Conservation (phyloP, 768 basidiomycete genomes). For the Brasilioporus rufonigricans region DNA sequence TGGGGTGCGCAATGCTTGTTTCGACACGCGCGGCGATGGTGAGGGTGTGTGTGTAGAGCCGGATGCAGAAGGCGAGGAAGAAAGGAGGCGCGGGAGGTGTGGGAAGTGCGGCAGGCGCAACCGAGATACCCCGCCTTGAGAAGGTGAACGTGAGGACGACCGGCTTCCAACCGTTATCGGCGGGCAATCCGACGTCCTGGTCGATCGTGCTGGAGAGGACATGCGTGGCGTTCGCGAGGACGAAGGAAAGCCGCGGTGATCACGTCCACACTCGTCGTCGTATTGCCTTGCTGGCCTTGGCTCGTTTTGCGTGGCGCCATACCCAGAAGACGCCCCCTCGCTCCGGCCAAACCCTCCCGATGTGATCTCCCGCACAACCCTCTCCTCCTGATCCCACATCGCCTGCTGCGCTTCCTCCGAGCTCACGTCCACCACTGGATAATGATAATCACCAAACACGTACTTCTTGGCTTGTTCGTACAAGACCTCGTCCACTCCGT, state of each 20-base stretch:
- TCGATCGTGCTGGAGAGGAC: constrained; percentile 10
- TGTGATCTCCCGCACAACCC: constrained; percentile 28
- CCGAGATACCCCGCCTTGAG: constrained; percentile 1
- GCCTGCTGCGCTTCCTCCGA: constrained; percentile 39
- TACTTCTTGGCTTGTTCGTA: constrained; percentile 75
- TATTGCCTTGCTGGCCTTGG: constrained; percentile 3
- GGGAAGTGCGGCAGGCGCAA: constrained; percentile 9
- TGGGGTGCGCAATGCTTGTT: constrained; percentile 14
- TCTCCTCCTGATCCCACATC: constrained; percentile 31
- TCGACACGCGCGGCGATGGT: constrained; percentile 3
- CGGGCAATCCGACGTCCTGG: constrained; percentile 5
- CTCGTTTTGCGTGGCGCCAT: constrained; percentile 28
- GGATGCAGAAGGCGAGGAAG: background rate
- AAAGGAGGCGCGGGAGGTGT: constrained; percentile 9
- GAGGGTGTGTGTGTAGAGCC: background rate
- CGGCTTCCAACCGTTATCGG: constrained; percentile 6
- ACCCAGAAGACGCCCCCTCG: constrained; percentile 15
- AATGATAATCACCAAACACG: constrained; percentile 88
- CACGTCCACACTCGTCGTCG: background rate
- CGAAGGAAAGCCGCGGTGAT: background rate
- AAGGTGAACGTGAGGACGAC: constrained; percentile 8
- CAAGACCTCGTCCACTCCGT: constrained; percentile 70
- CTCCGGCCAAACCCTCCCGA: constrained; percentile 7
- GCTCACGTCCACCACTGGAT: constrained; percentile 87
- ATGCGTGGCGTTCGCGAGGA: background rate